Conservation (phyloP, 192 early-diverging fungal genomes). For the Coemansia sp. region DNA sequence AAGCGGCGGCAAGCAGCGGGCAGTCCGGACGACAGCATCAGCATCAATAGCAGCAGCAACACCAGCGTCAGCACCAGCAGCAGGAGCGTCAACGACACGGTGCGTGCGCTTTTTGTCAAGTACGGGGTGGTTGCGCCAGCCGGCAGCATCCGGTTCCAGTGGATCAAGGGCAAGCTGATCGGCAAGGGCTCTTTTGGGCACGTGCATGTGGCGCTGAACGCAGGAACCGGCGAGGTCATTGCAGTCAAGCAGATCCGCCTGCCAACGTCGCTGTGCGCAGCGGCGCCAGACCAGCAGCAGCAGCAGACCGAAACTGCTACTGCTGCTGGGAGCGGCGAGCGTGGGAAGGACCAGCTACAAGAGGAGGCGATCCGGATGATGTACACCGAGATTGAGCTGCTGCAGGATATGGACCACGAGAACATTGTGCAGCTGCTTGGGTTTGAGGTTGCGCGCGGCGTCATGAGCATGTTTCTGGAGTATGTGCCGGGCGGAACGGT, state of each 20-base stretch:
- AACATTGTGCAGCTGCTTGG: conserved; percentile 95
- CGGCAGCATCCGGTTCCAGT: conserved; percentile 59
- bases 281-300: conserved; percentile 6
- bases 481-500: conserved; percentile 95
- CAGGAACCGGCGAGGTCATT: conserved; percentile 73
- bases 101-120: conserved; percentile 45
- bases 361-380: conserved; percentile 59
- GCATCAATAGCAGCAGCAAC: neutral
- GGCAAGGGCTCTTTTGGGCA: conserved; percentile 82
- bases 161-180: conserved; percentile 76
- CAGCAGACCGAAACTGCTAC: neutral
- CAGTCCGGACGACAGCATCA: neutral
- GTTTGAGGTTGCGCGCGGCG: conserved; percentile 63
- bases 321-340: neutral
- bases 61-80: neutral
- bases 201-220: conserved; percentile 74
- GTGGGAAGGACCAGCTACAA: neutral
- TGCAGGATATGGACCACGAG: conserved; percentile 79
- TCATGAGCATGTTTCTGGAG: conserved; percentile 93
- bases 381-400: conserved; percentile 70
- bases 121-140: conserved; percentile 29
- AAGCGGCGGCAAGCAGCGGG: conserved; percentile 4
- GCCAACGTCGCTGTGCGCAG: conserved; percentile 43
- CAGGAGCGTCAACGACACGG: conserved; percentile 26
- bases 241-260: conserved; percentile 82